Base-by-base conservation (phyloP, 345 rosid genomes). In the Lumnitzera racemosa region DNA sequence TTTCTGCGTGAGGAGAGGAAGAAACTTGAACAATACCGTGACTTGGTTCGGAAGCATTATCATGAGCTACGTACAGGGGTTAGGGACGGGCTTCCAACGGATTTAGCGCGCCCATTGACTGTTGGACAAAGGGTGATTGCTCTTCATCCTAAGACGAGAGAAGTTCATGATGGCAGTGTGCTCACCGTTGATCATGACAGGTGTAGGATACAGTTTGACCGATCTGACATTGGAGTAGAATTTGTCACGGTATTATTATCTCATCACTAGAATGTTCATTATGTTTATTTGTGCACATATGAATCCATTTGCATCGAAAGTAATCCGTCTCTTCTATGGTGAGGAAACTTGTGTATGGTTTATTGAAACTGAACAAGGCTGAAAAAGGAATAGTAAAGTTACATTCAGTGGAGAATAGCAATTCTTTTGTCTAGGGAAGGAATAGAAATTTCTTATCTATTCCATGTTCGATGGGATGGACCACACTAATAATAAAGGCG, bases 1-100 rank as follows among this genome's bases (percentile, higher is more conserved):
- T 90, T 95, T 77, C 74, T 88, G 52, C 67, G 66, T 60, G 96
- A 90, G 69, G 99, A 95, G 72, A 81, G 81, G 70, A 83, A 81
- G 73, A 95, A 95, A 74, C 97, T 95, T 51, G 75, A 77, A 71
- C 89, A 76, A 60, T 95, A 90, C 69, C 87, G 97, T 14, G 96
- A 95, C 67, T 88, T 92, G 57, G 97, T 88, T 65, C 77, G 99
- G 64, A 78, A 78, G 62, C 91, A 88, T 66, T 95, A 90, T 70
- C 66, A 88, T 51, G 92, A 86, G 71, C 88, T 95, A 61, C 85
- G 87, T 57, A 74, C 71, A 63, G 95, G 96, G 56, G 65, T 75
- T 43, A 80, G 79, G 82, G 99, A 88, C 62, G 99, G 97, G 68
- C 95, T 90, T 70, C 91, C 92, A 50, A 83, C 88, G 14, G 99